Evolutionary conservation across 208 protist species (phyloP).

Genomic region (Trypanosoma cruzi): DNA sequence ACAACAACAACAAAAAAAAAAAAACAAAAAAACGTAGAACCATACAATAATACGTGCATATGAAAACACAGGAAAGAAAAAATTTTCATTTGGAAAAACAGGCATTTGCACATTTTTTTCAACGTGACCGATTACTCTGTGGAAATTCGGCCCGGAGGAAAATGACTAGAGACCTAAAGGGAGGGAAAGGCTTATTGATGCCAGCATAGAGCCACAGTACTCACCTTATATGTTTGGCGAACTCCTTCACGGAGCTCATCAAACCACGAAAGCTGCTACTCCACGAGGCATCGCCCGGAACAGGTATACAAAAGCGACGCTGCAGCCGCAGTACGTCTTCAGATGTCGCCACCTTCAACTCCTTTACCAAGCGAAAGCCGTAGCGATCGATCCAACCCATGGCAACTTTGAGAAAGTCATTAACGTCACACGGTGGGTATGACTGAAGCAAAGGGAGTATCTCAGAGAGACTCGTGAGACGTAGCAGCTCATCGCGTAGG

Average conservation of each 20-base stretch:
- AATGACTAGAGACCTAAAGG: too few relatives aligned
- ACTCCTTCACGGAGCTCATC: constrained; percentile 21
- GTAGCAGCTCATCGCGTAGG: constrained; percentile 46
- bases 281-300: constrained; percentile 4
- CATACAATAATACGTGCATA: too few relatives aligned
- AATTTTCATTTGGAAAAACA: too few relatives aligned
- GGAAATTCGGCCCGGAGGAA: too few relatives aligned
- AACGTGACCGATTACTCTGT: too few relatives aligned
- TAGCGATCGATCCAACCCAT: constrained; percentile 53
- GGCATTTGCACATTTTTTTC: too few relatives aligned
- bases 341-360: constrained; percentile 37
- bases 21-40: background rate
- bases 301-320: constrained; percentile 26
- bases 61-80: too few relatives aligned
- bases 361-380: constrained; percentile 37
- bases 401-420: constrained; percentile 57
- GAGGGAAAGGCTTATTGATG: background rate
- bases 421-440: constrained; percentile 53
- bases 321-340: constrained; percentile 41
- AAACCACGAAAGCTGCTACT: background rate
- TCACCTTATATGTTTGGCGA: constrained; percentile 7
- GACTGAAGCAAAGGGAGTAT: constrained; percentile 69
- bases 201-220: background rate
- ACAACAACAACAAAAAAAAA: background rate
- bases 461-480: constrained; percentile 34